Base-by-base conservation (phyloP, 2,329 filamentous ascomycete species). In the Torrubiellomyces zombiae region DNA sequence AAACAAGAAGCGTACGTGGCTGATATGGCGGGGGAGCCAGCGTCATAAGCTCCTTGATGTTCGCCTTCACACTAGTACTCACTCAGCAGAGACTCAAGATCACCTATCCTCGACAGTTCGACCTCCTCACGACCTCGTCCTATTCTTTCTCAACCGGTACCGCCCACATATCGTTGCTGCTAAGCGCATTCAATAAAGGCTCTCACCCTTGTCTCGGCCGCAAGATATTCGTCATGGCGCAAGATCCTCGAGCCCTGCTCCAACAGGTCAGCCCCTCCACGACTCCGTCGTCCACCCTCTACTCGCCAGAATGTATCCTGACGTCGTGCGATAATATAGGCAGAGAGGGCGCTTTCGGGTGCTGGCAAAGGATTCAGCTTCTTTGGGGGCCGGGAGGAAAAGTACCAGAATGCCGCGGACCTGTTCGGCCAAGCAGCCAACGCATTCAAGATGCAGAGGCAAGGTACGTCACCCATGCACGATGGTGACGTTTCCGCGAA, bases 381-480 rank as follows among this genome's bases (percentile, higher is more conserved):
- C 54, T 94, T 98, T 41, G 80, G 83, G 21, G 80, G 80, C 22
- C 68, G 74, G 30, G 67, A 79, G 42, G 83, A 93, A 35, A 95
- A 94, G 53, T 85, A 80, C 45, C 79, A 91, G 55, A 72, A 75
- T 55, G 86, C 86, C 9, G 81, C 79, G 34, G 83, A 94, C 38
- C 60, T 89, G 35, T 95, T 83, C 47, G 73, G 69, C 32, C 74
- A 92, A 50, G 86, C 86, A 20, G 89, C 75, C 33, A 93, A 94
- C 58, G 81, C 81, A 30, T 95, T 92, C 51, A 70, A 81, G 45
- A 72, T 91, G 60, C 75, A 89, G 54, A 80, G 80, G 49, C 69
- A 76, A 57, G 77, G 81, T 86, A 58, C 39, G 60, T 45, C 13
- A 15, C 14, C 17, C 7, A 16, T 14, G n/a, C n/a, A n/a, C n/a